Evolutionary conservation across 2,329 filamentous ascomycete genomes (phyloP), one percentile per base, ranked within the genome.

Genomic region (Dactylonectria macrodidyma): DNA sequence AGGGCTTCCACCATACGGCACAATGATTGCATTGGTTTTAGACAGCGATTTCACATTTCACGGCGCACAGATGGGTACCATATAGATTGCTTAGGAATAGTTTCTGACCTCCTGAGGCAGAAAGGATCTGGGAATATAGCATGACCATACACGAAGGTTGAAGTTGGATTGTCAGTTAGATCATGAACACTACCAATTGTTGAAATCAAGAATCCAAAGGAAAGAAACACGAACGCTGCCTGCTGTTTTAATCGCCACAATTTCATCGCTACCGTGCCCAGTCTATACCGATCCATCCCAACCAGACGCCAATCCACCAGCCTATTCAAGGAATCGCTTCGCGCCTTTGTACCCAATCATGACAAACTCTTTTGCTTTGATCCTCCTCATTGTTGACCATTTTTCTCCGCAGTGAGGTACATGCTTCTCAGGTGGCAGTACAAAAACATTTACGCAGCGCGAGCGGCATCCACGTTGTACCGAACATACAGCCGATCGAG

Each of bases 401-500:
- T 22, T 24, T 50, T 12, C 10, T 58, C 12, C 22, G 26, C 54
- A 30, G 11, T 26, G 50, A 56, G 48, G 46, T n/a, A 30, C 30
- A 5, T n/a, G 26, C 19, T 64, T 64, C 55, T 52, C 47, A 14
- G 47, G 24, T 19, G 38, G 8, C 24, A 14, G 33, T 24, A 11
- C 34, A 34, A 8, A 33, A n/a, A 19, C 5, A n/a, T 14, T 54
- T 55, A 67, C 16, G 59, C 30, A 24, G 62, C 48, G 46, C 62
- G 54, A 33, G 54, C 61, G 22, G 68, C 59, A 36, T 80, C 76
- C 46, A 81, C 71, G 34, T 80, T 78, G 79, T 97, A 97, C 69
- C 94, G 87, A 69, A 97, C 90, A 81, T 92, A 94, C 41, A 98
- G 81, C 68, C 91, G 90, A 77, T 98, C 94, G 68, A 95, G 85